These are phyloP conservation scores for Cordyceps fumosorosea DNA, from an alignment of 2,329 filamentous ascomycete genomes.

Conservation along the genomic window DNA sequence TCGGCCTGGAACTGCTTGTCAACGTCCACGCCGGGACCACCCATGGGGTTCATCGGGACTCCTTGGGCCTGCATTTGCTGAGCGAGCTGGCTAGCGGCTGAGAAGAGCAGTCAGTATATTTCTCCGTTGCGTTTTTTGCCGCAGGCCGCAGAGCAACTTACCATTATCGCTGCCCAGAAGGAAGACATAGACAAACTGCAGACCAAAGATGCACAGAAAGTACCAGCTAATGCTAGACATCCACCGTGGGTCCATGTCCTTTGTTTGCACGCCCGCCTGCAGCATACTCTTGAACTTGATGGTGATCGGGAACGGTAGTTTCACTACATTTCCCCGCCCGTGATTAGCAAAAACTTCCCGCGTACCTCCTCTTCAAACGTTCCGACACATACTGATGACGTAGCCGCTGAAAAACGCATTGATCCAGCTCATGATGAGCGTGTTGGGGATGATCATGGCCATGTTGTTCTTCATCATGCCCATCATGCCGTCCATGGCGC, in stretches of 20 bases:
- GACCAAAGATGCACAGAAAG: constrained; percentile 92
- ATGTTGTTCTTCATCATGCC: constrained; percentile 99
- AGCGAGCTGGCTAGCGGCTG: constrained; percentile 85
- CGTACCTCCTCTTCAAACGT: neutral
- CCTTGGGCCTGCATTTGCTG: constrained; percentile 76
- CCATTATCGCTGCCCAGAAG: constrained; percentile 93
- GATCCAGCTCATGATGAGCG: constrained; percentile 99
- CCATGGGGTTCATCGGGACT: constrained; percentile 48
- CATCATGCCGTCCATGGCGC: constrained; percentile 99
- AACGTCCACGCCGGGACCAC: constrained; percentile 87
- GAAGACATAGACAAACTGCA: constrained; percentile 96
- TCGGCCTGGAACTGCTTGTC: constrained; percentile 92
- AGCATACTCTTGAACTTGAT: constrained; percentile 99
- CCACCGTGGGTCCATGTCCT: constrained; percentile 95
- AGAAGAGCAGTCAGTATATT: constrained; percentile 13
- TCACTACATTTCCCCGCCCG: constrained; percentile 51
- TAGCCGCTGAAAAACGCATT: constrained; percentile 98
- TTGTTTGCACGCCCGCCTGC: constrained; percentile 91
- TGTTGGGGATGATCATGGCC: constrained; percentile 99
- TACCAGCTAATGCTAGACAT: constrained; percentile 99
- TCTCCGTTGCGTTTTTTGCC: neutral
- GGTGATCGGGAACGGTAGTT: constrained; percentile 93
- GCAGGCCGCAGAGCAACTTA: constrained; percentile 38
- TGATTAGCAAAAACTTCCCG: neutral
- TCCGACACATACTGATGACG: constrained; percentile 68